Evolutionary conservation across 2,329 filamentous ascomycete genomes (phyloP), one percentile per base, ranked within the genome.

Genomic region (Gaeumannomyces sp.): DNA sequence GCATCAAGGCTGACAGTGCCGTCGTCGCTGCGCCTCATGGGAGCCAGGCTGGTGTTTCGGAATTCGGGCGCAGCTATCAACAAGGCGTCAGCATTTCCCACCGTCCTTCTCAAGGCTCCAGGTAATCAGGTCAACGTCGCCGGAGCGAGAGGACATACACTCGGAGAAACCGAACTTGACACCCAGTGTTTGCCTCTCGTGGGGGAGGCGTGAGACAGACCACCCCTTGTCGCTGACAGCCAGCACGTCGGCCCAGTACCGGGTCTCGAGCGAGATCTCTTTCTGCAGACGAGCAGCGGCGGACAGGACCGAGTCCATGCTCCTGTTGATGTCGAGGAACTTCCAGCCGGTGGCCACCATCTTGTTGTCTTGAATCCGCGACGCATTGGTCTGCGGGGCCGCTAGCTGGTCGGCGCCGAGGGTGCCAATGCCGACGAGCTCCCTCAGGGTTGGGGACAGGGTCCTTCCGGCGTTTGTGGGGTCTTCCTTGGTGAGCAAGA

Each of bases 161-260:
- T 97, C 94, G 16, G 89, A 83, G 72, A 96, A 96, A 10, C 94
- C 95, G 76, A 94, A 97, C 68, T 91, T 88, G 50, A 98, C 94
- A 27, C 90, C 93, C 62, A 98, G 81, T 0, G 87, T 88, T 69
- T 91, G 86, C 62, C 83, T 82, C 69, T 94, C 88, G 8, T 87
- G 81, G 0, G 92, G 92, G 57, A 95, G 79, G 61, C 90, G 85
- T 69, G 89, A 94, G 25, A 98, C 80, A 27, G 90, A 89, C 94
- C 95, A 99, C 5, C 93, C 93, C 64, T 88, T 89, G 69, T 92
- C 86, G 68, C 89, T 92, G 59, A 98, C 87, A 13, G 87, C 85
- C 60, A 96, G 79, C 2, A 98, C 85, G 70, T 96, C 89, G 64
- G 90, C 85, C 95, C 95, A 99, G 75, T 96, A 99, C 70, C 84